A percentile compares a stretch with the other conserved stretches of the same genome.
Conservation (phyloP, 148 eudicot genomes). For the Mesembryanthemum crystallinum region DNA sequence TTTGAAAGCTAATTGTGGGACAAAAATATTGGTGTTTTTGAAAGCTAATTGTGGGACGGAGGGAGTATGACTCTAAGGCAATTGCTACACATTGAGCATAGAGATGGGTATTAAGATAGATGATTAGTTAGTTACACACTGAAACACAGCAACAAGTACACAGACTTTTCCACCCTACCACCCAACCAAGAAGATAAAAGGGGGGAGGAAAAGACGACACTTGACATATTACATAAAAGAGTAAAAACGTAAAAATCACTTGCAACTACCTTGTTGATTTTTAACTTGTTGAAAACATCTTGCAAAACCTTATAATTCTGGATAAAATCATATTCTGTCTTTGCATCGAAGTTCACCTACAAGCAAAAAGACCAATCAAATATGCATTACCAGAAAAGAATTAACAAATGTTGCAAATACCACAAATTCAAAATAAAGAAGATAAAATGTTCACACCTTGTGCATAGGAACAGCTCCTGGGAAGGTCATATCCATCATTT, state of each 20-base stretch:
- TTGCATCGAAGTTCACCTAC: conserved; percentile 90
- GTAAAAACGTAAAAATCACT: background rate
- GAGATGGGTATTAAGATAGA: background rate
- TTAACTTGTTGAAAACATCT: conserved; percentile 85
- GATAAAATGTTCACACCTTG: conserved; percentile 45
- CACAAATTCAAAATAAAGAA: background rate
- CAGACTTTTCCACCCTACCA: background rate
- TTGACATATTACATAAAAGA: background rate
- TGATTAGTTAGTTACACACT: background rate
- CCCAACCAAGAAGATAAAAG: background rate
- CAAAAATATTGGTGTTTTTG: too few species aligned
- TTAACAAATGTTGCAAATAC: background rate
- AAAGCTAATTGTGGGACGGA: too few species aligned
- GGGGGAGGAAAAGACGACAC: background rate
- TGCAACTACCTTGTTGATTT: conserved; percentile 68
- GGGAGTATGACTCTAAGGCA: background rate
- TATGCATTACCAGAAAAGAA: background rate
- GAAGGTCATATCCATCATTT: conserved; percentile 84
- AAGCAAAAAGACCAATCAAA: conserved; percentile 13
- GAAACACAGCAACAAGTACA: background rate
- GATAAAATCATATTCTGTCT: conserved; percentile 88
- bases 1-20: too few species aligned
- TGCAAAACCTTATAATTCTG: conserved; percentile 96
- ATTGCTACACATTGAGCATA: background rate
- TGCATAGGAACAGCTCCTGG: conserved; percentile 95